Evolutionary conservation across 441 rosid species (phyloP).

Genomic region (Corymbia citriodora): DNA sequence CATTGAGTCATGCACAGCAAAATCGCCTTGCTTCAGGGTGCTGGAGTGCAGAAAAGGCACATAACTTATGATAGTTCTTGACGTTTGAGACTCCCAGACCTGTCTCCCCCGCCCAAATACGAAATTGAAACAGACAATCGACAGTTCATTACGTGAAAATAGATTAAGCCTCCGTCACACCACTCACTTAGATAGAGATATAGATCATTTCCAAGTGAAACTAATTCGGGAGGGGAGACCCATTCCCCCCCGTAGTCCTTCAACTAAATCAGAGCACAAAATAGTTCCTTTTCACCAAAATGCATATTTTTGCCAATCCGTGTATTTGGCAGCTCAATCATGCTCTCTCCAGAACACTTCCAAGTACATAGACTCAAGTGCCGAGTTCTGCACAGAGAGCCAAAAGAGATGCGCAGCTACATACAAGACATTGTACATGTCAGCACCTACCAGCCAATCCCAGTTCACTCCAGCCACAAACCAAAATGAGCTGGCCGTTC

Average conservation of each 20-base stretch:
- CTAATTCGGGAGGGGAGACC: not conserved
- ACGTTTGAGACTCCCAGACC: not conserved
- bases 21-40: not conserved
- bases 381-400: not conserved
- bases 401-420: not conserved
- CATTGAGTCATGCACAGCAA: not conserved
- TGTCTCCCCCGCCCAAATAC: not conserved
- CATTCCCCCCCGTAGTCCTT: not conserved
- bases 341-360: not conserved
- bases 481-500: not conserved
- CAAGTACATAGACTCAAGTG: fast-evolving
- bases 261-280: not conserved
- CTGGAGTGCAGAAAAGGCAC: not conserved
- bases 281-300: not conserved
- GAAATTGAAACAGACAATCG: not conserved
- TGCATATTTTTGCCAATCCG: not conserved
- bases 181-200: not conserved
- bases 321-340: not conserved
- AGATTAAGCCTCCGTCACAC: fast-evolving
- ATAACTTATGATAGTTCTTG: not conserved
- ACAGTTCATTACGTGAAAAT: fast-evolving
- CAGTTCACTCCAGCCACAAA: not conserved
- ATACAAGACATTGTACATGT: not conserved
- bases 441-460: not conserved
- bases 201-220: fast-evolving